These are phyloP conservation scores for Trametes sanguinea DNA, from an alignment of 768 basidiomycete genomes.

Conservation along the genomic window DNA sequence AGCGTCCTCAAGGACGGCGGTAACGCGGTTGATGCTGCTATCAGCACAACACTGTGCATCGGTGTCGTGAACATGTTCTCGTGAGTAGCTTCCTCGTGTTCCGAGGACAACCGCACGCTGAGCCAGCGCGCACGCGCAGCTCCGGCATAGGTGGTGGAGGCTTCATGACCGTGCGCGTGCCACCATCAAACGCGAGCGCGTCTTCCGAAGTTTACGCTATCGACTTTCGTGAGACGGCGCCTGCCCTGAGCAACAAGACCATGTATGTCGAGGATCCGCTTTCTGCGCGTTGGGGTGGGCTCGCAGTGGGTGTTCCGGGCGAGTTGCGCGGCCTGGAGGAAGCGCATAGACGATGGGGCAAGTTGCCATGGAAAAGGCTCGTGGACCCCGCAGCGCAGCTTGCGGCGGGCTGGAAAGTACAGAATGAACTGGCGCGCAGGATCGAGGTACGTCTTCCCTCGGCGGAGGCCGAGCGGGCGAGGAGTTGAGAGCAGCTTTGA, in stretches of 20 bases:
- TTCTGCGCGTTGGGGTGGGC: slow-evolving; percentile 68
- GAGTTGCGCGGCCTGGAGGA: slow-evolving; percentile 87
- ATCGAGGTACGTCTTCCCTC: slow-evolving; percentile 51
- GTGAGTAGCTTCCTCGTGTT: slow-evolving; percentile 41
- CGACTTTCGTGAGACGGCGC: slow-evolving; percentile 90
- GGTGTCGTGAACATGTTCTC: slow-evolving; percentile 92
- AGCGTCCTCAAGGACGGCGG: slow-evolving; percentile 77
- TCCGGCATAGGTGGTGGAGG: slow-evolving; percentile 89
- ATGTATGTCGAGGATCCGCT: slow-evolving; percentile 70
- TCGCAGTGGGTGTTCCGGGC: slow-evolving; percentile 89
- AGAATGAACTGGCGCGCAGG: slow-evolving; percentile 71
- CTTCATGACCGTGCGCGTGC: slow-evolving; percentile 81
- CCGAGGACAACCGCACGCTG: slow-evolving; percentile 4
- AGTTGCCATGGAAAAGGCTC: slow-evolving; percentile 73
- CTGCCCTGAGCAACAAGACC: slow-evolving; percentile 64
- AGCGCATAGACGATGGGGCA: slow-evolving; percentile 83
- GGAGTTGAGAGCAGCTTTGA: too few relatives aligned
- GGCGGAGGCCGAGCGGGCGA: too few relatives aligned
- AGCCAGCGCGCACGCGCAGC: slow-evolving; percentile 35
- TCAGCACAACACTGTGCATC: slow-evolving; percentile 75
- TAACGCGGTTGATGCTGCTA: slow-evolving; percentile 87
- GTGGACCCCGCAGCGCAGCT: slow-evolving; percentile 75
- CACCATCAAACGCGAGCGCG: slow-evolving; percentile 45
- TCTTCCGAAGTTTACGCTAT: slow-evolving; percentile 68
- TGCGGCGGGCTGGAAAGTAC: slow-evolving; percentile 79